phyloP scores from a whole-genome alignment of 2,329 filamentous ascomycete species.

The Monilinia polystroma region DNA sequence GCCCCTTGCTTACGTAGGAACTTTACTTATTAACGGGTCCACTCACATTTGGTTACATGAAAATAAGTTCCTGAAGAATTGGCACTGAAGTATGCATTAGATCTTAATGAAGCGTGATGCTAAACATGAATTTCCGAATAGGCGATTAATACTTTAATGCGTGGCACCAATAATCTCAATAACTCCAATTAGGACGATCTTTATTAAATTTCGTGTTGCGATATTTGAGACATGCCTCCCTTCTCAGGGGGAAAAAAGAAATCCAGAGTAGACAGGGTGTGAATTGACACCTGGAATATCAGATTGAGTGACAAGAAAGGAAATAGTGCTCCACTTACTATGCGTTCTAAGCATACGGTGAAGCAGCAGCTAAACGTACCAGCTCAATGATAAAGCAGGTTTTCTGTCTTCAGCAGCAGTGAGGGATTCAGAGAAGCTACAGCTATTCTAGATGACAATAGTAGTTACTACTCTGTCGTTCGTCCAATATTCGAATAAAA shows the following conservation, averaged over 20 bases:
- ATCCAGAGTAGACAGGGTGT: neutral
- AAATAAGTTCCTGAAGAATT: too few species aligned
- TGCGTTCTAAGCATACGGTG: neutral
- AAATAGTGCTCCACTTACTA: neutral
- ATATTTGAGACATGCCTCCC: neutral
- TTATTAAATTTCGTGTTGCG: neutral
- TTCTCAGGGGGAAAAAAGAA: neutral
- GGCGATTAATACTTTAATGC: too few species aligned
- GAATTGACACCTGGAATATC: neutral
- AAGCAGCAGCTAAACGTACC: neutral
- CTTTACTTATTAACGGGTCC: too few species aligned
- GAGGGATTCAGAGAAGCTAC: neutral
- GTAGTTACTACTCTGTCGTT: neutral
- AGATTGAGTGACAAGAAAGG: too few species aligned
- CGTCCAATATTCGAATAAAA: neutral
- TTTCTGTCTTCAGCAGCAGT: neutral
- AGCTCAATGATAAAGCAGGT: neutral
- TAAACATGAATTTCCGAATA: too few species aligned
- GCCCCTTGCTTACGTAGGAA: too few species aligned
- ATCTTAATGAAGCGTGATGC: too few species aligned
- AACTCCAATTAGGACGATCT: neutral
- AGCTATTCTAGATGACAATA: neutral
- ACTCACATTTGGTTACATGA: too few species aligned
- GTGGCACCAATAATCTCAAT: neutral
- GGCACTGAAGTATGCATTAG: too few species aligned